Conservation (phyloP, 2,329 filamentous ascomycete genomes). For the Arachnopeziza araneosa region DNA sequence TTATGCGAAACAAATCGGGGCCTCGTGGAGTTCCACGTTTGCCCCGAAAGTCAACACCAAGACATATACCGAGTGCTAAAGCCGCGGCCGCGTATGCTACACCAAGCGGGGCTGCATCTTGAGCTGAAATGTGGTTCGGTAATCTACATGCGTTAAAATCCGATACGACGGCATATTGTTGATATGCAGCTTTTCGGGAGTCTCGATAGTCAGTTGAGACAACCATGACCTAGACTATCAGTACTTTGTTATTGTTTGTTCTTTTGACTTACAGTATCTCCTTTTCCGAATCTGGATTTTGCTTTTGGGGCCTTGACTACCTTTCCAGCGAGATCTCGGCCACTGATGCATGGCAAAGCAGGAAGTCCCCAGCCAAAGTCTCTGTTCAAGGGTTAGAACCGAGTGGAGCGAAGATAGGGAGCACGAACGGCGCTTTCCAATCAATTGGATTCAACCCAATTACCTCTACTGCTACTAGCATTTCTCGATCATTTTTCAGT, state of each 20-base stretch:
- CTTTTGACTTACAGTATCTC: constrained; percentile 44
- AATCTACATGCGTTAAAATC: constrained; percentile 28
- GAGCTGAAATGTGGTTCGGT: constrained; percentile 15
- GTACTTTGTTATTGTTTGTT: constrained; percentile 19
- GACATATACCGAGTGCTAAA: constrained; percentile 61
- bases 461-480: constrained; percentile 54
- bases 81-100: constrained; percentile 53
- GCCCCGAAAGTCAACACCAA: constrained; percentile 56
- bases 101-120: constrained; percentile 25
- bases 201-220: constrained; percentile 31
- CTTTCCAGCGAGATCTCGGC: constrained; percentile 56
- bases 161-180: constrained; percentile 47
- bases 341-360: constrained; percentile 27
- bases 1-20: constrained; percentile 51
- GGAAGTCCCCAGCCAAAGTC: constrained; percentile 30
- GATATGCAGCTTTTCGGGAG: constrained; percentile 27
- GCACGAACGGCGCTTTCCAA: constrained; percentile 69
- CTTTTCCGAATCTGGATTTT: constrained; percentile 44
- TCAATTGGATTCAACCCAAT: constrained; percentile 73
- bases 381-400: constrained; percentile 52
- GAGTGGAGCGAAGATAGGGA: constrained; percentile 45
- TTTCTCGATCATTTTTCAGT: constrained; percentile 48
- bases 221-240: constrained; percentile 30
- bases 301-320: constrained; percentile 45
- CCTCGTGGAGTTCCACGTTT: constrained; percentile 38